Base-by-base conservation (phyloP, 2,329 filamentous ascomycete genomes). In the Colletotrichum tabaci region DNA sequence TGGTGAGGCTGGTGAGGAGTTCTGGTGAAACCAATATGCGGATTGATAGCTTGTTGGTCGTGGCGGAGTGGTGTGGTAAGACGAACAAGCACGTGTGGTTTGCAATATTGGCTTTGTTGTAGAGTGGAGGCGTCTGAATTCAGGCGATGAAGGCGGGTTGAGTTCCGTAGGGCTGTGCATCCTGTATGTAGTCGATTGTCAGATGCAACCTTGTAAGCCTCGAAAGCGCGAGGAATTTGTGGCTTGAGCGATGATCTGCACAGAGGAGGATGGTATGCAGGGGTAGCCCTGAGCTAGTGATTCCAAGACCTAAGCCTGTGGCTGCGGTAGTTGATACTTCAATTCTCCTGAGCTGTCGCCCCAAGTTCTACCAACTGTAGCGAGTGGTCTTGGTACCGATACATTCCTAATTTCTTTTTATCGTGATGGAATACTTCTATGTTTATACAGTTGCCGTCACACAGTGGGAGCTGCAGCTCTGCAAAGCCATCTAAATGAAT, bases 191-290 rank as follows among this genome's bases (percentile, higher is more conserved):
- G 65, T 67, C 40, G 57, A 53, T n/a, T 30, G 61, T 44, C 46
- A 50, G 68, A 50, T 60, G 65, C 49, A 55, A 57, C 65, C 61
- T 49, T 53, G 65, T 55, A 56, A 57, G 69, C 62, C 55, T 66
- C 55, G 61, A 49, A 44, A 66, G 56, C 26, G 42, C 62, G 12
- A 63, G 65, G 58, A 60, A 63, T 63, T 46, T 60, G 68, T 71
- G 69, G 69, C 69, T 72, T 72, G 58, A 53, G 66, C 42, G 53
- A 64, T 49, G 69, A 72, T 72, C 69, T 72, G 69, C 69, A 49
- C 46, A 44, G 65, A 63, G 62, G 46, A 35, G 58, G 52, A 61
- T 40, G 60, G 58, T 30, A 58, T 64, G 66, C 65, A 72, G 60
- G 68, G 69, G 53, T 62, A 23, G 30, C 47, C 66, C 47, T 56